A percentile compares a stretch with the other conserved stretches of the same genome.
These are phyloP conservation scores for Leishmania aethiopica DNA, from an alignment of 208 protist species.

Conservation along the genomic window DNA sequence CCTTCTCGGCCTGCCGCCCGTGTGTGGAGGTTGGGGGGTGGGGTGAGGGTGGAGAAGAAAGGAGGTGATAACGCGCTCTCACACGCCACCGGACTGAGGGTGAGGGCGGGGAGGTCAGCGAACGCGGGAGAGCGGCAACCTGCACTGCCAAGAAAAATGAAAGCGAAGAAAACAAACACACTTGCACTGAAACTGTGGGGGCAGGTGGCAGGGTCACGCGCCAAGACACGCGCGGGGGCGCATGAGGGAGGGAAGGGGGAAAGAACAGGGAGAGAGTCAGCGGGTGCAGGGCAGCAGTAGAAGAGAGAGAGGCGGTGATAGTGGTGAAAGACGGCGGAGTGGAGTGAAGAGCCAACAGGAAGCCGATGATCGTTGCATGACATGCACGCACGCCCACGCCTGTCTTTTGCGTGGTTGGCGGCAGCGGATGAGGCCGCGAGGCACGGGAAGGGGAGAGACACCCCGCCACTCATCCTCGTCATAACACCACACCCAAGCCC, in stretches of 20 bases:
- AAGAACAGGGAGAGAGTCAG: neutral
- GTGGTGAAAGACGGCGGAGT: neutral
- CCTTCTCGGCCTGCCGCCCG: neutral
- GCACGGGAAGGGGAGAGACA: neutral
- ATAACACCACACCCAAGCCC: neutral
- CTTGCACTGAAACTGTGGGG: neutral
- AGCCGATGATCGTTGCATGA: neutral
- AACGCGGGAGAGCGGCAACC: neutral
- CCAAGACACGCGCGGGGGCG: neutral
- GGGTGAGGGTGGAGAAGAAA: neutral
- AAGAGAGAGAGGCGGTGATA: neutral
- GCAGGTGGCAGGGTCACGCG: neutral
- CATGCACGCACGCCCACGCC: neutral
- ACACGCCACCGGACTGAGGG: neutral
- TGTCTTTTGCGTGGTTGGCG: neutral
- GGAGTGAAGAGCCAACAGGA: neutral
- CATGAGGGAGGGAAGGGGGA: neutral
- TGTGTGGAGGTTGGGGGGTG: neutral
- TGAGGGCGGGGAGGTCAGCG: neutral
- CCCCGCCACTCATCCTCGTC: neutral
- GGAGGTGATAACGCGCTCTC: neutral
- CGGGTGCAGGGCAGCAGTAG: neutral
- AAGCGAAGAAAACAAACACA: neutral
- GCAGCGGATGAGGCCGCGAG: neutral
- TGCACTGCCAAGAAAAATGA: neutral